Evolutionary conservation across 179 eudicot species (phyloP), one percentile per base, ranked within the genome.

Genomic region (Pouteria campechiana): DNA sequence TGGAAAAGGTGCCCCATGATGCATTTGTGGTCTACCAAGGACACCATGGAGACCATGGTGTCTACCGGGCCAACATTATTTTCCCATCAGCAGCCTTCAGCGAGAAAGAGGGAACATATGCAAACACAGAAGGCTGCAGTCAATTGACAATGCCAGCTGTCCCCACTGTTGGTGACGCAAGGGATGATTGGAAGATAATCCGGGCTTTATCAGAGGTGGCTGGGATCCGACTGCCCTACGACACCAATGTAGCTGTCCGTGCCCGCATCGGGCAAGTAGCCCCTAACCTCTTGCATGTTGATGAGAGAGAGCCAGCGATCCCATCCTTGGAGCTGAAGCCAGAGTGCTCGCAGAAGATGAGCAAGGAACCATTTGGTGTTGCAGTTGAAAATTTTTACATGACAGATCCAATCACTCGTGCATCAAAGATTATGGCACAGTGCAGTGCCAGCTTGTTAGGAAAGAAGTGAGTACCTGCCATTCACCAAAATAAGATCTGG

Each of bases 1-100:
- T 77, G 68, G 90, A 73, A n/a, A 82, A 79, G 57, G 42, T 86
- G 37, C 85, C 85, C 1, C 54, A 55, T 9, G 96, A 90, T 57
- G 92, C 96, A 3, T 90, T 90, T 61, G 96, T 90, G 13, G 94
- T 90, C 17, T 90, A 90, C 64, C 98, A 90, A 65, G 98, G 98
- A n/a, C 98, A 90, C 60, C 98, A 90, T 45, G 98, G 98, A 36
- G 98, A 90, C 43, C 58, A 44, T 7, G 57, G 79, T 20, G 98
- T 90, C 25, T 90, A 90, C 38, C 90, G 98, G 12, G 98, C 98
- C 11, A 86, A 86, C 53, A 81, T 86, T n/a, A 90, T 90, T 42
- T 48, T 90, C 20, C 98, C 98, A 2, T 68, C 95, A 46, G 69
- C 98, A 7, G 95, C 98, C 17, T 90, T 90, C 63, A 48, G 71